Conservation (phyloP, 148 eudicot species). For the Chenopodium quinoa region DNA sequence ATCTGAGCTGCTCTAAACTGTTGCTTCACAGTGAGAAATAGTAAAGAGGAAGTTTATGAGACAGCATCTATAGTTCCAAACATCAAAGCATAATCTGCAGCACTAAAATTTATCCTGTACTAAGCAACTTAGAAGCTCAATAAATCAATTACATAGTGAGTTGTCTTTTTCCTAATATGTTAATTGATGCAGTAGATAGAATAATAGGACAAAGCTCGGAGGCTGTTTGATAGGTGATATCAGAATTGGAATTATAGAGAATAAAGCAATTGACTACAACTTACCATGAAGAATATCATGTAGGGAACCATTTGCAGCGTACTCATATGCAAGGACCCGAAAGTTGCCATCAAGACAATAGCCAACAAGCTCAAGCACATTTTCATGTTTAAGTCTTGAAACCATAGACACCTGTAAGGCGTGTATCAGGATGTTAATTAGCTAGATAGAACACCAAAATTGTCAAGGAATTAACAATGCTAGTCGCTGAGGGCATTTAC, state of each 20-base stretch:
- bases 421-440: background rate
- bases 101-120: background rate
- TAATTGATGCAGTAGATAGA: too few relatives aligned
- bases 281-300: constrained; percentile 85
- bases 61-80: background rate
- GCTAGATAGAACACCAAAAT: background rate
- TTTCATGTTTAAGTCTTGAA: constrained; percentile 66
- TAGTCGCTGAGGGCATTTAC: constrained; percentile 18
- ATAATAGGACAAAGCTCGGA: background rate
- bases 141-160: background rate
- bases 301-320: constrained; percentile 73
- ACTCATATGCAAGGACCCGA: constrained; percentile 72
- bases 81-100: background rate
- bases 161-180: background rate
- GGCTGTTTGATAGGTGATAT: background rate
- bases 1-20: background rate
- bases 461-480: background rate
- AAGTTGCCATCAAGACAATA: constrained; percentile 61
- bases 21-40: background rate
- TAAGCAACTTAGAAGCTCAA: background rate
- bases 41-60: background rate
- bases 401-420: constrained; percentile 62
- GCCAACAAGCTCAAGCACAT: constrained; percentile 71
- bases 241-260: background rate
- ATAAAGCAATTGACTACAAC: constrained; percentile 3